Conservation (phyloP, 345 rosid species). For the Pugionium cornutum region DNA sequence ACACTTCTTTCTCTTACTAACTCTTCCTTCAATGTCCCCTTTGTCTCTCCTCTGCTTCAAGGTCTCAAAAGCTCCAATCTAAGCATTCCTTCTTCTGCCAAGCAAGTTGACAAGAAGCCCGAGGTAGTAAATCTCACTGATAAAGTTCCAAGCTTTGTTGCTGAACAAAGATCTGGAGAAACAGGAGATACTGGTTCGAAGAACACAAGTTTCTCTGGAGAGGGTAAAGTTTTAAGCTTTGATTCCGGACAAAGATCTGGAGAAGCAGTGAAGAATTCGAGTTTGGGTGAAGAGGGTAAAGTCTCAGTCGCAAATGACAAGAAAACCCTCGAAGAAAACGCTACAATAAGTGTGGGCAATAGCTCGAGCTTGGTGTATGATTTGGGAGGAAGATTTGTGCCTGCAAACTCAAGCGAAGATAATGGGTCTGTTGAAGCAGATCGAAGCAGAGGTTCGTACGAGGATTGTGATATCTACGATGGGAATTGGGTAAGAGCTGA, state of each 20-base stretch:
- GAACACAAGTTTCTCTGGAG: conserved; percentile 20
- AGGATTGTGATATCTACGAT: conserved; percentile 67
- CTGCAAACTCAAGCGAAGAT: conserved; percentile 26
- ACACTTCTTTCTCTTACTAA: conserved; percentile 48
- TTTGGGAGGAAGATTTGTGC: conserved; percentile 22
- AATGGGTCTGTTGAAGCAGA: conserved; percentile 4
- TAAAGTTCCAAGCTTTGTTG: conserved; percentile 38
- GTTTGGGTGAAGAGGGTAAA: conserved; percentile 11
- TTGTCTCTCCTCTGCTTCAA: conserved; percentile 47
- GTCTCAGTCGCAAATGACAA: conserved; percentile 11
- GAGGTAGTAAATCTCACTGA: conserved; percentile 25
- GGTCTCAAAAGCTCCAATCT: conserved; percentile 42
- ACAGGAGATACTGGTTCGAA: conserved; percentile 16
- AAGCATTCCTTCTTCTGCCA: conserved; percentile 38
- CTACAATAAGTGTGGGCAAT: conserved; percentile 15
- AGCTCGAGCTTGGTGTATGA: conserved; percentile 39
- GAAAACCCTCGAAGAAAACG: conserved; percentile 35
- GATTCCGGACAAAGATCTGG: conserved; percentile 34
- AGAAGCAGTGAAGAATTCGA: conserved; percentile 20
- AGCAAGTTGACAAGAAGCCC: conserved; percentile 26
- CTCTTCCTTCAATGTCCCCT: conserved; percentile 46
- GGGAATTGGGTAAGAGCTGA: conserved; percentile 68
- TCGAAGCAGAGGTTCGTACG: conserved; percentile 35
- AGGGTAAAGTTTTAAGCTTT: conserved; percentile 37
- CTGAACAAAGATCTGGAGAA: conserved; percentile 33